Conservation (phyloP, 73 alveolate genomes). For the Paramecium sexaurelia region DNA sequence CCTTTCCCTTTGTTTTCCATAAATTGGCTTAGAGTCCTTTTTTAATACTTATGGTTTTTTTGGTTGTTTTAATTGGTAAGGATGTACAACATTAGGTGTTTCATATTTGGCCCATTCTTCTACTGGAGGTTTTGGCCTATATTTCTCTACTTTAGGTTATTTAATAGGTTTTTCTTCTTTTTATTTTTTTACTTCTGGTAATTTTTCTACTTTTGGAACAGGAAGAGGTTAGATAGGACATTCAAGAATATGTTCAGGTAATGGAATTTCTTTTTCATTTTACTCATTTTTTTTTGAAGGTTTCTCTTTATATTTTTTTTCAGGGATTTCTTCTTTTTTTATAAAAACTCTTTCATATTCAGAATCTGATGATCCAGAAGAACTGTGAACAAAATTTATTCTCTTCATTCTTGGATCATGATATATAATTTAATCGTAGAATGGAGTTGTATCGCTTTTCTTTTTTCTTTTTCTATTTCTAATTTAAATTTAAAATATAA, state of each 20-base stretch:
- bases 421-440: not conserved
- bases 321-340: not conserved
- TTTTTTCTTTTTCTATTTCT: slow-evolving; percentile 31
- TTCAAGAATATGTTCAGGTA: not conserved
- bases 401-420: slow-evolving; percentile 31
- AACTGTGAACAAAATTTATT: not conserved
- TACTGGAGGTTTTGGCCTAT: not conserved
- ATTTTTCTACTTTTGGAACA: not conserved
- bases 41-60: not conserved
- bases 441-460: slow-evolving; percentile 10
- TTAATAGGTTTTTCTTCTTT: not conserved
- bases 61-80: not conserved
- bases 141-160: not conserved
- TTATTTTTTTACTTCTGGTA: not conserved
- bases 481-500: not conserved
- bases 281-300: not conserved
- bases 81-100: slow-evolving; percentile 37
- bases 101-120: slow-evolving; percentile 61
- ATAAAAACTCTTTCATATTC: not conserved
- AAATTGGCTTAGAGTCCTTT: not conserved
- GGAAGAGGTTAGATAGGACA: not conserved
- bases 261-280: not conserved
- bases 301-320: not conserved
- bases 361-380: slow-evolving; percentile 15
- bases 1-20: slow-evolving; percentile 10